A percentile compares a stretch with the other conserved stretches of the same genome.
Conservation (phyloP, 192 early-diverging fungal species). For the Podila horticola region DNA sequence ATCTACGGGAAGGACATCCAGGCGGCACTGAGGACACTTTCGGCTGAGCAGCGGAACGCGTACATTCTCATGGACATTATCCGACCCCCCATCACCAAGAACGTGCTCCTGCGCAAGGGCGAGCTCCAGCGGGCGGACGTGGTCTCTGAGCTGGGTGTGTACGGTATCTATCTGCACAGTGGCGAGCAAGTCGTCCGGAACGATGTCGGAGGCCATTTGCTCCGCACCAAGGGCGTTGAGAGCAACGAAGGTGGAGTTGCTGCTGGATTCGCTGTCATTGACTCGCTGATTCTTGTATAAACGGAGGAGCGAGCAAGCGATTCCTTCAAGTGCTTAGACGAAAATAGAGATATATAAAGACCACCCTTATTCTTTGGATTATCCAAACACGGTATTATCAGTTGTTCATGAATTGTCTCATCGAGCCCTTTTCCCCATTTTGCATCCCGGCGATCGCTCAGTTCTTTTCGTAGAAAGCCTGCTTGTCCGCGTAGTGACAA, state of each 20-base stretch:
- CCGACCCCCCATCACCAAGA: slow-evolving; percentile 75
- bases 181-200: slow-evolving; percentile 72
- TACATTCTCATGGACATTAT: slow-evolving; percentile 99
- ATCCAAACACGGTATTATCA: too few species aligned
- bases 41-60: slow-evolving; percentile 74
- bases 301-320: neutral
- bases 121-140: slow-evolving; percentile 75
- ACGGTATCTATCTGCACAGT: slow-evolving; percentile 85
- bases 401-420: too few species aligned
- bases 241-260: slow-evolving; percentile 97
- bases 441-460: too few species aligned
- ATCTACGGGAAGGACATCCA: slow-evolving; percentile 90
- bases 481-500: too few species aligned
- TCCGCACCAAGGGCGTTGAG: slow-evolving; percentile 88
- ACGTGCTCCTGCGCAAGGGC: slow-evolving; percentile 83
- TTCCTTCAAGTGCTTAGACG: too few species aligned
- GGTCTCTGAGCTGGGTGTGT: slow-evolving; percentile 94
- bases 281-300: slow-evolving; percentile 79
- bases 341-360: too few species aligned
- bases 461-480: too few species aligned
- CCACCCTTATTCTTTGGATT: too few species aligned
- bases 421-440: too few species aligned
- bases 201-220: slow-evolving; percentile 85
- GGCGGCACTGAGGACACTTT: slow-evolving; percentile 58
- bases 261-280: slow-evolving; percentile 94